phyloP scores from a whole-genome alignment of 163 green algal species.

The Prototheca wickerhamii region DNA sequence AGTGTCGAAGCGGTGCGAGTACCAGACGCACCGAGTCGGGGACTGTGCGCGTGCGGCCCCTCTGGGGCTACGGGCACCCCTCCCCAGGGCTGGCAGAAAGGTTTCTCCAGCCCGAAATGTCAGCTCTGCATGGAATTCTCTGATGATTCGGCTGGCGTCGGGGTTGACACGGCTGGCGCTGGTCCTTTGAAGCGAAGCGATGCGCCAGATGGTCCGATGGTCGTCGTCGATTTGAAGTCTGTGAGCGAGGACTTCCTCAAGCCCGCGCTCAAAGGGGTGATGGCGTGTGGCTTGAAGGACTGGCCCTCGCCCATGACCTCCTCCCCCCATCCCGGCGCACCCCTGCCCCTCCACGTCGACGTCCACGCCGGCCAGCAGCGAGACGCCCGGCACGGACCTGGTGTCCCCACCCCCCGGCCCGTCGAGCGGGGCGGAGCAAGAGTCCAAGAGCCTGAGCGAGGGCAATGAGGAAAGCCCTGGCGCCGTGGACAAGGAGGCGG shows the following conservation, averaged over 20 bases:
- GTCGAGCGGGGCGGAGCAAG: not conserved
- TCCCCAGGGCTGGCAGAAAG: no score
- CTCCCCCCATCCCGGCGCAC: not conserved
- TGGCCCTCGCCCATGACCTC: not conserved
- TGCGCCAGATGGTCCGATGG: slow-evolving; percentile 2
- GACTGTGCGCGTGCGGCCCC: no score
- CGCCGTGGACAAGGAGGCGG: not conserved
- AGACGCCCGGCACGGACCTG: not conserved
- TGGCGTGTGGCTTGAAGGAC: not conserved
- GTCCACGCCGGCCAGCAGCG: not conserved
- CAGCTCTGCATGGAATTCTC: slow-evolving; percentile 22
- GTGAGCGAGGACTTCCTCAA: not conserved
- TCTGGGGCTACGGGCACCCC: no score
- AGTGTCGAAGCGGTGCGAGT: no score
- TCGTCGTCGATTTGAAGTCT: not conserved
- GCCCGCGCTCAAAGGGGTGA: not conserved
- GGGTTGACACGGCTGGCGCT: not conserved
- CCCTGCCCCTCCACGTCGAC: not conserved
- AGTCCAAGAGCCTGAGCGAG: not conserved
- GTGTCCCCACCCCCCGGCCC: not conserved
- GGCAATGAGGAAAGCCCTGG: not conserved
- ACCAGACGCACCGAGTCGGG: no score
- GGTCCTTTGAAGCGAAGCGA: not conserved
- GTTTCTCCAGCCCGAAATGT: not conserved
- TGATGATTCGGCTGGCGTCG: slow-evolving; percentile 25